Evolutionary conservation across 169 alveolate genomes (phyloP), one percentile per base, ranked within the genome.

Genomic region (Sarcocystis neurona): DNA sequence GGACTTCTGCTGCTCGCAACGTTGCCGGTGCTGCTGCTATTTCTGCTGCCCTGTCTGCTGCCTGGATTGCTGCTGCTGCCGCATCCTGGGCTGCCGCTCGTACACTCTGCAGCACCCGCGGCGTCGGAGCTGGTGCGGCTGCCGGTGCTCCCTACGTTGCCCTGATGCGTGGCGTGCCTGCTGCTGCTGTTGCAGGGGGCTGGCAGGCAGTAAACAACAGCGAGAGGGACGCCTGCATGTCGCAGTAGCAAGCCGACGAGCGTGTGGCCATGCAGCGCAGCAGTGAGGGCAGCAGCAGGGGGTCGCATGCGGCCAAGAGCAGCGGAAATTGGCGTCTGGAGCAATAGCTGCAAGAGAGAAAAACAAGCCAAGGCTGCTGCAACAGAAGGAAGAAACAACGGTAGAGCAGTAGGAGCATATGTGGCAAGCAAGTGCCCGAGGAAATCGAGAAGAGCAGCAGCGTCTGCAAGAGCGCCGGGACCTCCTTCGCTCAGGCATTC

Each of bases 201-300:
- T 15, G 18, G 43, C 39, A 47, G 39, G 1, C 56, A 5, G 34
- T 72, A 72, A 56, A 39, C 82, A 6, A 72, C 48, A 30, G 56
- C 58, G 32, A 72, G 12, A 27, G 82, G 82, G 82, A 2, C 34
- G 27, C 82, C 82, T 2, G 82, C 82, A 10, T 72, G 82, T 27
- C 82, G 47, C 48, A 72, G 82, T 4, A 72, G 82, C 2, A 72
- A 56, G 82, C 82, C 82, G 4, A 56, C 58, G 5, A 72, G 82
- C 6, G 82, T 72, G 58, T 72, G 82, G 53, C 20, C 41, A 8
- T 72, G 82, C 39, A 72, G 23, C 37, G 82, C 82, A 72, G 82
- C 50, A 4, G 82, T 72, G 82, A 72, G 82, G 30, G 53, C 53
- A 1, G 53, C 58, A 15, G 82, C 39, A 0, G 53, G 58, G 4